Evolutionary conservation across 371 early-diverging fungal species (phyloP), one percentile per base, ranked within the genome.

Genomic region (Mucor piriformis): DNA sequence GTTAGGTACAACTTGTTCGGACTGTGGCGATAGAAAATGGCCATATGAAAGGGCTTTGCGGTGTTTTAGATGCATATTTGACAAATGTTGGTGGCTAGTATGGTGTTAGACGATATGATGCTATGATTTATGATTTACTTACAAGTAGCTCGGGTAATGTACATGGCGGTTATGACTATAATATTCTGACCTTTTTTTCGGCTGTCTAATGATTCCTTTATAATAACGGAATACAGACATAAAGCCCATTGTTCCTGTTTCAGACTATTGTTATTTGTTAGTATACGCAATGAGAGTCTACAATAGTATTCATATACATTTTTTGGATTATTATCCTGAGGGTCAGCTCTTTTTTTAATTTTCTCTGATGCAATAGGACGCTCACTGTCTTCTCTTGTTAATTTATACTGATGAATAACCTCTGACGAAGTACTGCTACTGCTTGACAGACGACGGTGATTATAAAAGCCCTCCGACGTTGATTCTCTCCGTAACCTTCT

Each of bases 301-400:
- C 5, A 24, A 46, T 20, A 46, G 10, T 20, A 21, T 24, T 2
- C 23, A 18, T 16, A 42, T 42, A 47, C 35, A 34, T 35, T 20
- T 46, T 37, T 15, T 25, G 40, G 25, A 29, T 25, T 70, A 21
- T 64, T 70, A 16, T 54, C 54, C 29, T 60, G 46, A 55, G 43
- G 61, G 11, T 64, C 62, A 34, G 69, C 64, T 43, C 72, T 74
- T 51, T 68, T 72, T 54, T 77, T 77, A 5, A 77, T 66, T 49
- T 77, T 77, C 58, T 77, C 77, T 42, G 74, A 77, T n/a, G 77
- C 77, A 64, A 77, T 77, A 6, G 74, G 74, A 6, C 72, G 67
- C 35, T 74, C 66, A 50, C 72, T 78, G 54, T 78, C 75, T 53
- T 78, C 73, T 54, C 75, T 57, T 15, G 75, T 74, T 35, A 78